These are phyloP conservation scores for Trichodelitschia bisporula DNA, from an alignment of 495 filamentous ascomycete genomes.

Conservation along the genomic window DNA sequence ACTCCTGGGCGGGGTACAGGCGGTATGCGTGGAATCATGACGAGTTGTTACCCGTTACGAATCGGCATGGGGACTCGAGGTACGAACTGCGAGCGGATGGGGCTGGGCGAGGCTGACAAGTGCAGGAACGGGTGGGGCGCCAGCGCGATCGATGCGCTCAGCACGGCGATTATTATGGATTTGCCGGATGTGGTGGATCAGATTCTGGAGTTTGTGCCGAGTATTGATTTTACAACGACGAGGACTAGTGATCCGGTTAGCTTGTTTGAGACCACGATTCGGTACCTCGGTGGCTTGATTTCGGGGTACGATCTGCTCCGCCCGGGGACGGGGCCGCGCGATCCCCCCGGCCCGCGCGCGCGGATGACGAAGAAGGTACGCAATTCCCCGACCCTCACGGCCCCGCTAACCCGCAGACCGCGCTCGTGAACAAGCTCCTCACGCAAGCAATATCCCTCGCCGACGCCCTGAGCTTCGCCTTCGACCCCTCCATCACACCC, in stretches of 20 bases:
- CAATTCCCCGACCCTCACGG: too few relatives aligned
- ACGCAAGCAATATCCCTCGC: conserved; percentile 48
- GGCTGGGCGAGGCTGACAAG: conserved; percentile 1
- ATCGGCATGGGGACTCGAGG: conserved; percentile 42
- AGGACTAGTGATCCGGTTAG: conserved; percentile 30
- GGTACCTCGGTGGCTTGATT: conserved; percentile 61
- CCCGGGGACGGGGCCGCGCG: too few relatives aligned
- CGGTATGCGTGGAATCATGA: conserved; percentile 62
- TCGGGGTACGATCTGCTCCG: conserved; percentile 66
- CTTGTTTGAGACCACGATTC: conserved; percentile 76
- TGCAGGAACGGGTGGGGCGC: conserved; percentile 70
- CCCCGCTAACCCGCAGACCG: too few relatives aligned
- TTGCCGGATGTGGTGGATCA: conserved; percentile 37
- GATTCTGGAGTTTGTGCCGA: conserved; percentile 42
- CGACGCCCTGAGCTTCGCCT: conserved; percentile 50
- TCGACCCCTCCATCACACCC: conserved; percentile 48
- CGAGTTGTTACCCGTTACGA: conserved; percentile 44
- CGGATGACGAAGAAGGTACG: too few relatives aligned
- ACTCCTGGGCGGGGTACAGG: conserved; percentile 63
- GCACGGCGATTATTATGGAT: conserved; percentile 57
- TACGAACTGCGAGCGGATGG: conserved; percentile 15
- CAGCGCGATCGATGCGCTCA: conserved; percentile 58
- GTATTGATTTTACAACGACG: conserved; percentile 42
- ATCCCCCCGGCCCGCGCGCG: too few relatives aligned
- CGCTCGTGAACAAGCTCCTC: too few relatives aligned